phyloP scores from a whole-genome alignment of 768 basidiomycete species.

The Panellus pusillus region DNA sequence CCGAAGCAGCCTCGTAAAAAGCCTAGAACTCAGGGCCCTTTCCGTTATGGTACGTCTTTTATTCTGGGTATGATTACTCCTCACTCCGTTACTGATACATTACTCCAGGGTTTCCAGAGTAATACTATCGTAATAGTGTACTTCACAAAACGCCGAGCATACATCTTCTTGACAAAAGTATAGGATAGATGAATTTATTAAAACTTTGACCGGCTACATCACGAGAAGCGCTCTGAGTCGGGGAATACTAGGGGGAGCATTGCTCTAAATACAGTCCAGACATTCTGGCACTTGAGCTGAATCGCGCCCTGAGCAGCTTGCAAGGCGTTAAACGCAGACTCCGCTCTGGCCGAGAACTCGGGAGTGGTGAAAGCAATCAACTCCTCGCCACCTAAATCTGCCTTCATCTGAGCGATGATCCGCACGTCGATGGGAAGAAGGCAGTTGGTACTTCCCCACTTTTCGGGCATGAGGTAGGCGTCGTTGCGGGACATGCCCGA shows the following conservation, averaged over 20 bases:
- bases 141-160: no score
- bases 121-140: no score
- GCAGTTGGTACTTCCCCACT: slow-evolving; percentile 30
- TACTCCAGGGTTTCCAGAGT: no score
- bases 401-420: slow-evolving; percentile 8
- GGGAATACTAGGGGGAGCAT: slow-evolving; percentile 14
- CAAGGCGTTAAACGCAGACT: not conserved
- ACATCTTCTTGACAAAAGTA: no score
- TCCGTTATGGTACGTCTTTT: no score
- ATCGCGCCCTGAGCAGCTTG: not conserved
- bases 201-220: not conserved
- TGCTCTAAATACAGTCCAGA: not conserved
- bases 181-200: not conserved
- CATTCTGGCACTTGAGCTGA: not conserved
- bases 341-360: not conserved
- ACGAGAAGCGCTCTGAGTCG: not conserved
- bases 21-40: no score
- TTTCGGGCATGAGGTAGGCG: slow-evolving; percentile 25
- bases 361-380: slow-evolving; percentile 1
- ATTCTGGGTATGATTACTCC: no score
- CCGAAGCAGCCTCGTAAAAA: no score
- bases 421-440: slow-evolving; percentile 23
- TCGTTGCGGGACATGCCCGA: slow-evolving; percentile 35
- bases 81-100: no score
- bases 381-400: slow-evolving; percentile 5